These are phyloP conservation scores for Lichtheimia ornata DNA, from an alignment of 371 early-diverging fungal genomes.

Conservation along the genomic window DNA sequence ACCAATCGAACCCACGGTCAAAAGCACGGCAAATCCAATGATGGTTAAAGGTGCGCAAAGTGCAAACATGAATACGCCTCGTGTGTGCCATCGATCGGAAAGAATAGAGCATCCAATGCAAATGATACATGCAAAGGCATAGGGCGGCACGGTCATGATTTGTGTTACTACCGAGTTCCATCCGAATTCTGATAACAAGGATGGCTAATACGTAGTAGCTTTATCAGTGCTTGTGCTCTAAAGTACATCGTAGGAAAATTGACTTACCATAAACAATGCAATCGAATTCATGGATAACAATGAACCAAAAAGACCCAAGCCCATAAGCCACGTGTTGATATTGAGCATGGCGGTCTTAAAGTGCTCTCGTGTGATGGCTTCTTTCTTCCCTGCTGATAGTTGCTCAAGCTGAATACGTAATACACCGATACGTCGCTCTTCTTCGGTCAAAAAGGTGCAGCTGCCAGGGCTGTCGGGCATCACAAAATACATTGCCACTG, in stretches of 20 bases:
- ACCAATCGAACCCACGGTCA: conserved; percentile 12
- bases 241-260: not conserved
- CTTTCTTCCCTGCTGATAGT: too few relatives aligned
- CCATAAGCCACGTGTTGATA: conserved; percentile 40
- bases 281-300: conserved; percentile 41
- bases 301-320: conserved; percentile 39
- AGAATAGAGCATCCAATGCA: conserved; percentile 27
- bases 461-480: conserved; percentile 64
- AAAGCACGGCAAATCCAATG: conserved; percentile 17
- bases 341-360: conserved; percentile 48
- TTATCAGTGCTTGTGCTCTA: not conserved
- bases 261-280: conserved; percentile 41
- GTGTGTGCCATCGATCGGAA: conserved; percentile 31
- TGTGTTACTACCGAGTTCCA: conserved; percentile 27
- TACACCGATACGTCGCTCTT: conserved; percentile 51
- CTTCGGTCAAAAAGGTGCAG: conserved; percentile 52
- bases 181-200: conserved; percentile 19
- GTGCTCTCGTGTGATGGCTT: too few relatives aligned
- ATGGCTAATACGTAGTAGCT: conserved; percentile 9
- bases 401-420: conserved; percentile 38
- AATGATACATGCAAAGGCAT: conserved; percentile 26
- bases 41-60: conserved; percentile 18
- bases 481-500: conserved; percentile 22
- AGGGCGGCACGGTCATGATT: conserved; percentile 45
- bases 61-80: conserved; percentile 25